Base-by-base conservation (phyloP, 2,329 filamentous ascomycete species). In the Venturia oleaginea region DNA sequence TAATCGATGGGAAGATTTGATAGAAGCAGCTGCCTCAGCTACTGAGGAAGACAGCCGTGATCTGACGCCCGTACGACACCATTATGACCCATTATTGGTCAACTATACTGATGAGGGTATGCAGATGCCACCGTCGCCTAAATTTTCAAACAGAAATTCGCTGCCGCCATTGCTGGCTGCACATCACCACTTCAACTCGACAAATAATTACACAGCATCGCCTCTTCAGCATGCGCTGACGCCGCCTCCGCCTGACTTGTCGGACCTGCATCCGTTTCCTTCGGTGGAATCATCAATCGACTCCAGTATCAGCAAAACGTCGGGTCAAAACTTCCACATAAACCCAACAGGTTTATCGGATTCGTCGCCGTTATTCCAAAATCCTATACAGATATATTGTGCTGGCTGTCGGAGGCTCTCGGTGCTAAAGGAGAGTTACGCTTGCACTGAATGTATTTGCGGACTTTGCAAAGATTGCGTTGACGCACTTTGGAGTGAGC, bases 401-500 rank as follows among this genome's bases (percentile, higher is more conserved):
- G 90, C 92, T 24, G 90, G 89, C 59, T 97, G 93, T 72, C 86
- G 90, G 68, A 85, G 88, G 43, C 81, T 92, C 22, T 92, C 88
- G 62, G 79, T 87, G 13, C 79, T 97, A 32, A 88, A 86, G 71
- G 89, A 93, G 71, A 94, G 91, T 40, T 97, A 92, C 72, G 93
- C 93, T 27, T 97, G 93, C 75, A 96, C 92, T 0, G 92, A 97
- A 75, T 97, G 94, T 75, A 96, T 97, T 68, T 96, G 91, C 73
- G 93, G 92, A 19, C 83, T 97, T 61, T 97, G 94, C 75, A 86
- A 88, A 68, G 86, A 91, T 66, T 97, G 93, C 71, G 91, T 97
- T 65, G 88, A 92, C 71, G 85, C 90, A 40, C 80, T 93, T 64
- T 86, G 91, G 76, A 84, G 84, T 69, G 89, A 91, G 73, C 88